Evolutionary conservation across 495 filamentous ascomycete species (phyloP), one percentile per base, ranked within the genome.

Genomic region (Amniculicola lignicola): DNA sequence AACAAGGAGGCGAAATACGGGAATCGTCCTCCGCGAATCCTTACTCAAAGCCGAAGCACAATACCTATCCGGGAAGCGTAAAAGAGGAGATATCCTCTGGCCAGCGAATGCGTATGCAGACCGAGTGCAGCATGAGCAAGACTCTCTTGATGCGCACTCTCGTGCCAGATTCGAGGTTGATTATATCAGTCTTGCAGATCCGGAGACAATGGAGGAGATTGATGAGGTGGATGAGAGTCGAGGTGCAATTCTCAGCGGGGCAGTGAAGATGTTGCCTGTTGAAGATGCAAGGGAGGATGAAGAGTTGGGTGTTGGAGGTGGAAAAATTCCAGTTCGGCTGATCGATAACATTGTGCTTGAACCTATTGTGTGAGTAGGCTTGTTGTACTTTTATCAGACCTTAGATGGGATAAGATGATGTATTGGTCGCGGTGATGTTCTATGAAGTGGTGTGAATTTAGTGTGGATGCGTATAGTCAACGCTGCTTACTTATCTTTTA

Each of bases 121-220:
- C 1, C 52, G 72, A 15, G 69, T 80, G 25, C 68, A 82, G 24
- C 67, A 77, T 19, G 75, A 81, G 62, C 89, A 96, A 69, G 71
- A 79, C 51, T 71, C 74, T 11, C 71, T 95, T 49, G 69, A 73
- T 3, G 77, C 82, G 1, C 67, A 74, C 25, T 71, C 86, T 66
- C 74, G 90, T 44, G 88, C 84, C 1, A 71, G 74, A 45, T 91
- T 87, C 51, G 87, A 93, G 67, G 77, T 94, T 2, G 93, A 96
- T 67, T 97, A 98, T 62, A 78, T 97, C 49, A 90, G 88, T 12
- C 76, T 98, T 22, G 85, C 92, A 0, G 89, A 97, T 63, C 84
- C 86, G 0, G 79, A 85, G 7, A 86, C 81, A 0, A 77, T 98
- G 70, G 80, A 88, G 51, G 92, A 97, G 72, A 44, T 96, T 23